Conservation (phyloP, 108 stramenopile species). For the Aurantiochytrium sp. region DNA sequence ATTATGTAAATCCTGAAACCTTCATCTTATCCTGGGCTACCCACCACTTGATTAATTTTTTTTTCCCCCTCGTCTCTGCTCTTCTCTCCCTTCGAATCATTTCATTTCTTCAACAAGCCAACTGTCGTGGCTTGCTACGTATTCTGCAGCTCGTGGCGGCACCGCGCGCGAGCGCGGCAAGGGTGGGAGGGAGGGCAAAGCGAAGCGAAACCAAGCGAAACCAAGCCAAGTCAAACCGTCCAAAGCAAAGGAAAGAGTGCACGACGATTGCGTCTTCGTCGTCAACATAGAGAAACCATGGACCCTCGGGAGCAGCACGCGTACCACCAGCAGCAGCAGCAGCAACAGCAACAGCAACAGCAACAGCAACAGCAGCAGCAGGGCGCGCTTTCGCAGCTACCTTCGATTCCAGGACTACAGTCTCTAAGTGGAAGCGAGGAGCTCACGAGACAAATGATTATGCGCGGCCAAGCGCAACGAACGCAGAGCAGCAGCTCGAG, state of each 20-base stretch:
- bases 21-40: background rate
- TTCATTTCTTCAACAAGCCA: background rate
- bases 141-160: background rate
- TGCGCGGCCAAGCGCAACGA: background rate
- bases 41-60: background rate
- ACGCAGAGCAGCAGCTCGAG: background rate
- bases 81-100: background rate
- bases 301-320: background rate
- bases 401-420: background rate
- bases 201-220: no score
- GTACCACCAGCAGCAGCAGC: background rate
- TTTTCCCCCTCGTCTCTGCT: background rate
- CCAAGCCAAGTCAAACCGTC: background rate
- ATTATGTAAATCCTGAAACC: background rate
- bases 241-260: background rate
- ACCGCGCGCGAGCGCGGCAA: background rate
- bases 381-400: background rate
- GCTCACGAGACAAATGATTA: background rate
- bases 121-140: background rate
- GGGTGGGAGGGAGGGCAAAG: no score
- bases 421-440: background rate
- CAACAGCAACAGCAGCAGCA: background rate
- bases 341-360: background rate
- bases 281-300: background rate
- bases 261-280: background rate